A percentile compares a stretch with the other conserved stretches of the same genome.
phyloP scores from a whole-genome alignment of 768 basidiomycete species.

The Strobilomyces dryophilus region DNA sequence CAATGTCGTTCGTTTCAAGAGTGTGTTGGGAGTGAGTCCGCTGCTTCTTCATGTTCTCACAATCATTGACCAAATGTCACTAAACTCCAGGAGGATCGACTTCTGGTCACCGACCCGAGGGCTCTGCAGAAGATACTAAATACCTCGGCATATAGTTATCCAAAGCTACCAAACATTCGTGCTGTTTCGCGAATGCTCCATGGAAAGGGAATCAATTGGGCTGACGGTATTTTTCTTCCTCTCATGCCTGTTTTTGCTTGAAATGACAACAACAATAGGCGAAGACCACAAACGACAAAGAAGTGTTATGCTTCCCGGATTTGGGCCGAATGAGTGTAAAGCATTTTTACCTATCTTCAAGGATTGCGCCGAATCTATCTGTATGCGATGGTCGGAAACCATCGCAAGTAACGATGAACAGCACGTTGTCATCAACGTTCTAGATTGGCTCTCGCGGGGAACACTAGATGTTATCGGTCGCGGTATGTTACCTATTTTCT shows the following conservation, averaged over 20 bases:
- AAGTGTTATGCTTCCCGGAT: constrained; percentile 51
- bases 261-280: constrained; percentile 14
- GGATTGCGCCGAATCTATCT: constrained; percentile 24
- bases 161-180: not conserved
- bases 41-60: not conserved
- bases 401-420: not conserved
- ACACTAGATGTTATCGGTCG: constrained; percentile 48
- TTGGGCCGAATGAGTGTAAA: constrained; percentile 47
- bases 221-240: constrained; percentile 29
- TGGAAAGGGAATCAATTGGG: constrained; percentile 37
- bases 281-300: constrained; percentile 48
- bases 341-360: constrained; percentile 49
- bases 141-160: not conserved
- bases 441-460: constrained; percentile 34
- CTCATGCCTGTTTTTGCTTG: constrained; percentile 5
- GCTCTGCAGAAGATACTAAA: not conserved
- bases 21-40: constrained; percentile 18
- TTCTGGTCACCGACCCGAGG: not conserved
- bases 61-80: not conserved
- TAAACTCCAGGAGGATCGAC: not conserved
- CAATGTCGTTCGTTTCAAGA: constrained; percentile 20
- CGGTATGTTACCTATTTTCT: constrained; percentile 25
- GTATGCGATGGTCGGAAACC: constrained; percentile 18
- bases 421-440: constrained; percentile 16
- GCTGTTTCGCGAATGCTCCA: constrained; percentile 1